A percentile compares a stretch with the other conserved stretches of the same genome.
phyloP scores from a whole-genome alignment of 106 monocot genomes.

The Triglochin maritima region DNA sequence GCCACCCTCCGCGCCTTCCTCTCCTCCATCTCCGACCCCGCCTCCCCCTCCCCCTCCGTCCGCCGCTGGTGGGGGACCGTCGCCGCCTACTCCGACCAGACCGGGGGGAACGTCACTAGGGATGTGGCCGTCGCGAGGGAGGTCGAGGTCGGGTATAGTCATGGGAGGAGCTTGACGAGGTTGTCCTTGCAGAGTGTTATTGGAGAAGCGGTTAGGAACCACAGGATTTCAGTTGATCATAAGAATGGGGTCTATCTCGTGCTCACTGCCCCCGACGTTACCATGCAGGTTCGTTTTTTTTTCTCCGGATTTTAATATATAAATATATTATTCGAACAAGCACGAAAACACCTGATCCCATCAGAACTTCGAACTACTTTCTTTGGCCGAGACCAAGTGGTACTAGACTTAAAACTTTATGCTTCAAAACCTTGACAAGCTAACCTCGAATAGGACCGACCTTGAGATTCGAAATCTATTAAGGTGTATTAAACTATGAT shows the following conservation, averaged over 20 bases:
- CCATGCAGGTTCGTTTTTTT: slow-evolving; percentile 4
- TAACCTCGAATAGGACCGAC: no score
- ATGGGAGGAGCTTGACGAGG: slow-evolving; percentile 38
- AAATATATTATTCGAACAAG: no score
- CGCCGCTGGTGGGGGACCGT: slow-evolving; percentile 60
- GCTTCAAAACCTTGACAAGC: no score
- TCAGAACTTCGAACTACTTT: no score
- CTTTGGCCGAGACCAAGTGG: no score
- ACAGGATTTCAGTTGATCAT: slow-evolving; percentile 39
- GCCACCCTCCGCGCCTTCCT: slow-evolving; percentile 52
- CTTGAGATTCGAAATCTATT: no score
- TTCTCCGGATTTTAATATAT: no score
- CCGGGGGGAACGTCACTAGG: slow-evolving; percentile 52
- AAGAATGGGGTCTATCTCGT: slow-evolving; percentile 58
- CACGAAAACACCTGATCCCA: no score
- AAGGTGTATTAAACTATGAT: no score
- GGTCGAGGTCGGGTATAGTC: slow-evolving; percentile 13
- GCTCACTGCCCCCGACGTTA: slow-evolving; percentile 38
- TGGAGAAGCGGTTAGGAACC: slow-evolving; percentile 23
- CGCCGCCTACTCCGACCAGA: slow-evolving; percentile 73
- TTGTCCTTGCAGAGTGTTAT: slow-evolving; percentile 54
- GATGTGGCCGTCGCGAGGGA: slow-evolving; percentile 35
- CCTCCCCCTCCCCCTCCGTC: slow-evolving; percentile 33
- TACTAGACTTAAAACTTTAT: no score
- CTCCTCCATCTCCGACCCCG: slow-evolving; percentile 41